Conservation (phyloP, 1,284 basidiomycete species). For the Ceratobasidium papillatum region DNA sequence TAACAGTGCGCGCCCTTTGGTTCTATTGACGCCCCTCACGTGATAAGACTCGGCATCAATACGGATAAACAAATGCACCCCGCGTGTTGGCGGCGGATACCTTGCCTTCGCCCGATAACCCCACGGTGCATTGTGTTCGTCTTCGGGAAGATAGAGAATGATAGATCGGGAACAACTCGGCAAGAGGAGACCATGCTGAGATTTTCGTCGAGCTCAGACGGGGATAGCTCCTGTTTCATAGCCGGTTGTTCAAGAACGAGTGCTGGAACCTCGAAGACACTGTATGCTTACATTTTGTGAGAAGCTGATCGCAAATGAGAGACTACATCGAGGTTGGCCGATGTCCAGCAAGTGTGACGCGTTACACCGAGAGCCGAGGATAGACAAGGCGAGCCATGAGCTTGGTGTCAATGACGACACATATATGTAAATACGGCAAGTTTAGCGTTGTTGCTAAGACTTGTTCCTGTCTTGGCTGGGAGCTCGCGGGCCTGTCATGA, state of each 20-base stretch:
- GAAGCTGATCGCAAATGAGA: not conserved
- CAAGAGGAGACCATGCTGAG: not conserved
- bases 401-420: not conserved
- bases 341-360: not conserved
- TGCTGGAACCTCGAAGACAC: not conserved
- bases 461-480: not conserved
- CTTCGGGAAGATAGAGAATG: not conserved
- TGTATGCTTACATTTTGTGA: not conserved
- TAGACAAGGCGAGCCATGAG: not conserved
- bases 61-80: not conserved
- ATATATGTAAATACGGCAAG: not conserved
- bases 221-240: not conserved
- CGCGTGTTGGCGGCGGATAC: not conserved
- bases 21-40: not conserved
- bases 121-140: not conserved
- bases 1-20: slow-evolving; percentile 19
- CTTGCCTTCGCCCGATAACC: not conserved
- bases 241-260: not conserved
- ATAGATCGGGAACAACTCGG: not conserved
- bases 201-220: not conserved
- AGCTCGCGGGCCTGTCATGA: not conserved
- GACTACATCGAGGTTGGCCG: not conserved
- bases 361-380: not conserved
- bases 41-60: not conserved
- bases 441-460: not conserved